Conservation (phyloP, 768 basidiomycete genomes). For the Lactarius sp. region DNA sequence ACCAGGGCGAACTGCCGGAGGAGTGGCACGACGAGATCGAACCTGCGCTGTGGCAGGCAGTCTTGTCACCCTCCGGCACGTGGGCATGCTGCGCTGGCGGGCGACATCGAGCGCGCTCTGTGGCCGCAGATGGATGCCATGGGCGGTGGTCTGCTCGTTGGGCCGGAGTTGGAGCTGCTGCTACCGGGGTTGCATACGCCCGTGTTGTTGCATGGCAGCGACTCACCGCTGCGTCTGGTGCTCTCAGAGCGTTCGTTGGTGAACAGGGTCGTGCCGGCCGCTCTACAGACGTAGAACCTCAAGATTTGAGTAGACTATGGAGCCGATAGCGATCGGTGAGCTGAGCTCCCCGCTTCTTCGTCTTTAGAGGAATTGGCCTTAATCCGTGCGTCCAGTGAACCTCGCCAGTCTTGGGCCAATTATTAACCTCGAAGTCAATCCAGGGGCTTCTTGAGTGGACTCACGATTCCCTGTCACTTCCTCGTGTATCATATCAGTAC, state of each 20-base stretch:
- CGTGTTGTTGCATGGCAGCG: constrained; percentile 11
- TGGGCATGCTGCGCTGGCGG: not conserved
- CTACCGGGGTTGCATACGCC: constrained; percentile 4
- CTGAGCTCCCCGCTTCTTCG: not conserved
- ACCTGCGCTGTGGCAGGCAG: constrained; percentile 2
- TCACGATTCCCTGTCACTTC: not conserved
- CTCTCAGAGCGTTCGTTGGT: not conserved
- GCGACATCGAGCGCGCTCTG: constrained; percentile 4
- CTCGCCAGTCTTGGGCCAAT: not conserved
- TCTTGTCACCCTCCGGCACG: not conserved
- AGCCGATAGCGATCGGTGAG: no score
- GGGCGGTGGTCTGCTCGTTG: not conserved
- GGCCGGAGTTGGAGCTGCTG: not conserved
- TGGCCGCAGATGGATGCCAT: not conserved
- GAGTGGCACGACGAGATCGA: constrained; percentile 6
- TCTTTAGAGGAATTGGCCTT: not conserved
- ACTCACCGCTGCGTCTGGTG: not conserved
- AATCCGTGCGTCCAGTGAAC: not conserved
- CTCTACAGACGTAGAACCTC: not conserved
- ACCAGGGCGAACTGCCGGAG: not conserved
- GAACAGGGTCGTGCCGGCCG: not conserved
- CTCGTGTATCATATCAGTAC: not conserved
- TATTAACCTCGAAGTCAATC: not conserved
- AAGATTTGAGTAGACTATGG: not conserved
- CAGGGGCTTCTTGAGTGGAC: not conserved